Evolutionary conservation across 2,329 filamentous ascomycete genomes (phyloP).

Genomic region (Ophiostoma perfectum): DNA sequence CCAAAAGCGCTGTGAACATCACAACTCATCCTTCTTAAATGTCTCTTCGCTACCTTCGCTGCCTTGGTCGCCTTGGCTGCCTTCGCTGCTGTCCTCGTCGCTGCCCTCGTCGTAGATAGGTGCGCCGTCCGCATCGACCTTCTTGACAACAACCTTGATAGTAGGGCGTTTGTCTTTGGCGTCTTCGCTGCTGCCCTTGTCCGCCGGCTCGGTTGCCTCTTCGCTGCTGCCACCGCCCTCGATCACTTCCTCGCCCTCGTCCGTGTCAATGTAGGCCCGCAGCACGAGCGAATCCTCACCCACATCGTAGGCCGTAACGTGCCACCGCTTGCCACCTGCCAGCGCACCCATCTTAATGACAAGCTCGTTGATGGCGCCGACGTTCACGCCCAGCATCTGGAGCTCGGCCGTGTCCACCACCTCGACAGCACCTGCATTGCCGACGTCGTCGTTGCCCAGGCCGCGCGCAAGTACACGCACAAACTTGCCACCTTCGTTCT

Average conservation of each 20-base stretch:
- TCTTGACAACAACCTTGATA: background rate
- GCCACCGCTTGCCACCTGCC: slow-evolving; percentile 7
- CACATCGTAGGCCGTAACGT: background rate
- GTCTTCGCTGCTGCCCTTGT: background rate
- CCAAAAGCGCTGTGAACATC: slow-evolving; percentile 23
- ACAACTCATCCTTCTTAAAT: slow-evolving; percentile 46
- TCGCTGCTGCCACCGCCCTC: background rate
- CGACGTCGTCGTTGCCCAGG: slow-evolving; percentile 51
- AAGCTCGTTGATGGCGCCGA: slow-evolving; percentile 58
- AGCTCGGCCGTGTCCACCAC: slow-evolving; percentile 62
- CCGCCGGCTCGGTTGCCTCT: background rate
- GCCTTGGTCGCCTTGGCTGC: background rate
- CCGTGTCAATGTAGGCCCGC: background rate
- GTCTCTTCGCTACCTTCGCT: slow-evolving; percentile 44
- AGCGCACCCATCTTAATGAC: background rate
- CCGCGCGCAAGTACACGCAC: slow-evolving; percentile 44
- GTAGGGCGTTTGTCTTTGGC: background rate
- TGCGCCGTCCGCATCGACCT: background rate
- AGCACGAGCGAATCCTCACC: background rate
- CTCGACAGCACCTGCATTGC: slow-evolving; percentile 44
- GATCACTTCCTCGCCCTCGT: background rate
- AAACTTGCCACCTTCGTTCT: background rate
- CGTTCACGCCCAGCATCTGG: slow-evolving; percentile 61
- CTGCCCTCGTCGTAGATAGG: background rate
- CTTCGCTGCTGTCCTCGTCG: slow-evolving; percentile 20